A percentile compares a stretch with the other conserved stretches of the same genome.
phyloP scores from a whole-genome alignment of 345 rosid genomes.

The Erysimum cheiranthoides region DNA sequence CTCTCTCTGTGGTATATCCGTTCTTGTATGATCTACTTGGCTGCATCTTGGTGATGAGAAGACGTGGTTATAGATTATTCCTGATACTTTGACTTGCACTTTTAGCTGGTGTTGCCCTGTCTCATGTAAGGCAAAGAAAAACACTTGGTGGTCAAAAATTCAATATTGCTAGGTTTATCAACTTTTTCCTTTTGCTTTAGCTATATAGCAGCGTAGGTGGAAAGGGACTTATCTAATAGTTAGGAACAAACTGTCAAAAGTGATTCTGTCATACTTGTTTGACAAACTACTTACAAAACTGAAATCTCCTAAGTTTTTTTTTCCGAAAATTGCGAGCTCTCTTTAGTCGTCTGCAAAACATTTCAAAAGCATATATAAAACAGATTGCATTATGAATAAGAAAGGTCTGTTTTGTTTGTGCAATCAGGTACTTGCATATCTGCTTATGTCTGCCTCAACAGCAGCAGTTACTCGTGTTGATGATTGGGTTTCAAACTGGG shows the following conservation, averaged over 20 bases:
- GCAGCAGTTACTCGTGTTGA: constrained; percentile 89
- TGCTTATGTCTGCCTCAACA: constrained; percentile 84
- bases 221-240: neutral
- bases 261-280: neutral
- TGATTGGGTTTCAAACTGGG: constrained; percentile 98
- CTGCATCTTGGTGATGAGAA: neutral
- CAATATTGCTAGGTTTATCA: neutral
- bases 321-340: neutral
- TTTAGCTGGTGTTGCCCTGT: constrained; percentile 13
- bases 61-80: neutral
- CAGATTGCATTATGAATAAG: neutral
- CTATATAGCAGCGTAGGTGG: neutral
- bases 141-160: neutral
- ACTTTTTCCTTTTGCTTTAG: constrained; percentile 3
- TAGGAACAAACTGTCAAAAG: neutral
- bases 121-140: constrained; percentile 2
- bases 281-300: neutral
- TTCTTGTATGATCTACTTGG: constrained; percentile 9
- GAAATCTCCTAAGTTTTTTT: neutral
- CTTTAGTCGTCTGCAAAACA: neutral
- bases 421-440: constrained; percentile 79
- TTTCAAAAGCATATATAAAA: neutral
- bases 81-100: constrained; percentile 4
- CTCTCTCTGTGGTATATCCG: neutral
- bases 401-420: constrained; percentile 2